Evolutionary conservation across 2,329 filamentous ascomycete species (phyloP).

Genomic region (Dendrostoma leiphaemia): DNA sequence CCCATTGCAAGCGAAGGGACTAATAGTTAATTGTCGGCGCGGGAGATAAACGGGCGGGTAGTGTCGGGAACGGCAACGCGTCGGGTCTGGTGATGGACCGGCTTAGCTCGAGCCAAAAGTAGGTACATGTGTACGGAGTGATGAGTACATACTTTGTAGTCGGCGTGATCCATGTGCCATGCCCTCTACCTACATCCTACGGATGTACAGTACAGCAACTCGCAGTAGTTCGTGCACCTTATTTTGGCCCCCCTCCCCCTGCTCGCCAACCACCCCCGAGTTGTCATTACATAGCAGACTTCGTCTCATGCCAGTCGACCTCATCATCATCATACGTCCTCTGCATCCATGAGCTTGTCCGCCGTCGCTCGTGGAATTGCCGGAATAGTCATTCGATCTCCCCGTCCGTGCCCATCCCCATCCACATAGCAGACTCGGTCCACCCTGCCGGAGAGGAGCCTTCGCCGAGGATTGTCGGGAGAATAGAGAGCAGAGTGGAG

Average conservation of each 20-base stretch:
- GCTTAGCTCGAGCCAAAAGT: not conserved
- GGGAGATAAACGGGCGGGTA: not conserved
- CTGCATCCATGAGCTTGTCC: not conserved
- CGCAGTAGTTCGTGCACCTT: not conserved
- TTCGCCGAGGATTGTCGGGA: too few relatives aligned
- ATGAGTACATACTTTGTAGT: too few relatives aligned
- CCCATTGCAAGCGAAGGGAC: too few relatives aligned
- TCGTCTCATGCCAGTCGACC: not conserved
- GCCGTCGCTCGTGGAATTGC: too few relatives aligned
- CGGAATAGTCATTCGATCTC: not conserved
- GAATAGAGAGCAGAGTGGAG: too few relatives aligned
- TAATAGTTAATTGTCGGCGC: not conserved
- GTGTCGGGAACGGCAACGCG: not conserved
- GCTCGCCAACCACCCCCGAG: too few relatives aligned
- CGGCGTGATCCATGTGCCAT: too few relatives aligned
- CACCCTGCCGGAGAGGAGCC: too few relatives aligned
- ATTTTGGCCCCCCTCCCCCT: not conserved
- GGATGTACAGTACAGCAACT: not conserved
- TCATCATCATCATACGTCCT: not conserved
- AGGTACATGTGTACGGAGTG: conserved; percentile 1
- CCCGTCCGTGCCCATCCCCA: not conserved
- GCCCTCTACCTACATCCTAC: not conserved
- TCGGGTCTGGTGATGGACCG: not conserved
- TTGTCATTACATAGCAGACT: not conserved
- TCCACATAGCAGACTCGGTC: too few relatives aligned